Percentiles rank a stretch among this genome's conserved stretches.
phyloP scores from a whole-genome alignment of 1,284 basidiomycete genomes.

The Abortiporus biennis region DNA sequence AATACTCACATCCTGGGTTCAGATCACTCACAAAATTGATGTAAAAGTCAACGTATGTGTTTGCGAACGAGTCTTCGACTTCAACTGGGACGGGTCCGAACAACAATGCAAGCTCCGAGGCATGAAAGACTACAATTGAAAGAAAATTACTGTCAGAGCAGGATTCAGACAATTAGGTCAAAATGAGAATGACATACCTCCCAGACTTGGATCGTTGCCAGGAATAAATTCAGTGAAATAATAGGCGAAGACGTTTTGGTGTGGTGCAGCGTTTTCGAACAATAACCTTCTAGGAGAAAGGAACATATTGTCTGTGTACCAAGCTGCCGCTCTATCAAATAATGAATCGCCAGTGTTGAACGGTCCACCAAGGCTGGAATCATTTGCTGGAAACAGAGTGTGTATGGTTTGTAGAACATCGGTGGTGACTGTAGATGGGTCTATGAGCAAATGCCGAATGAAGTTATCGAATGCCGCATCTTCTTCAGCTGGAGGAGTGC shows the following conservation, averaged over 20 bases:
- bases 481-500: constrained; percentile 31
- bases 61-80: constrained; percentile 15
- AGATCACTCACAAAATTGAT: constrained; percentile 19
- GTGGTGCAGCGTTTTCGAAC: constrained; percentile 37
- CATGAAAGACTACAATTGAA: constrained; percentile 10
- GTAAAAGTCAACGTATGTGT: constrained; percentile 16
- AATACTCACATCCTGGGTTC: constrained; percentile 16
- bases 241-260: constrained; percentile 47
- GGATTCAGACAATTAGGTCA: too few species aligned
- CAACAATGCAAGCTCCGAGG: constrained; percentile 15
- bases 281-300: constrained; percentile 42
- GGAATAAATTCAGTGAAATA: constrained; percentile 50
- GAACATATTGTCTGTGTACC: constrained; percentile 55
- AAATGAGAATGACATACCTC: constrained; percentile 27
- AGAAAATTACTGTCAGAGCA: neutral
- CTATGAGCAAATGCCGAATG: constrained; percentile 40
- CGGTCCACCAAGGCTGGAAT: constrained; percentile 35
- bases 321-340: constrained; percentile 47
- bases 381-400: constrained; percentile 40
- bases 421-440: constrained; percentile 39
- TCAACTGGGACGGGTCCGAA: constrained; percentile 14
- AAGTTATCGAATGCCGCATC: constrained; percentile 37
- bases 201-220: constrained; percentile 33
- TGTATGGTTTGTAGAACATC: constrained; percentile 33
- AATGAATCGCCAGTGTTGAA: constrained; percentile 56